Base-by-base conservation (phyloP, 1,284 basidiomycete species). In the Grifola frondosa region DNA sequence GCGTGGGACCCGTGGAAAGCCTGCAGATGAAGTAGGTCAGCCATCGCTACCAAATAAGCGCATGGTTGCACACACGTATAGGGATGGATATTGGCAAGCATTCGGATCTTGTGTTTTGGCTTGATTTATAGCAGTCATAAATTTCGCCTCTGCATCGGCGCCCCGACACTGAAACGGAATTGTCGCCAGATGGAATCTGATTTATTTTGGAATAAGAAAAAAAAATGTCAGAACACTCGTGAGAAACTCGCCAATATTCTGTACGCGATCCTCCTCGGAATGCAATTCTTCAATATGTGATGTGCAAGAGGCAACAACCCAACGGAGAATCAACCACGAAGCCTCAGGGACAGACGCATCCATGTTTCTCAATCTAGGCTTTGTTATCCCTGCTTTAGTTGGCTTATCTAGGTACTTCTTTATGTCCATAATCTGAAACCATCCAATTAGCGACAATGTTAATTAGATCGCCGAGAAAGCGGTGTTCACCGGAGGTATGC, bases 61-160 rank as follows among this genome's bases (percentile, higher is more conserved):
- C 36, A 8, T 28, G 12, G 15, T n/a, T 26, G 15, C 28, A 50
- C 72, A 20, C 47, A 79, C 81, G 56, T 77, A 83, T 31, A 84
- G 61, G 12, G 75, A 74, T 7, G 80, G 80, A 47, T 74, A 80
- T 20, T 55, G 42, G 30, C 42, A 50, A 6, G 75, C 73, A 50
- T 78, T 74, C 1, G 16, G 4, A 44, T 71, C 59, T 28, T 51
- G 46, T 17, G 45, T 28, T 40, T 68, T 60, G 4, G 78, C 76
- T 8, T 55, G 38, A 28, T 52, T 45, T 7, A 77, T 56, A 3
- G 74, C 74, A 5, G 49, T 54, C 25, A 70, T 67, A 54, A 81
- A 83, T 50, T 76, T 80, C 13, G 80, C 78, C 58, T 84, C 81
- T 3, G 78, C 78, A 55, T 82, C 78, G 81, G 81, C 2, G 81